Evolutionary conservation across 306 rosid genomes (phyloP), one percentile per base, ranked within the genome.

Genomic region (Begonia masoniana): DNA sequence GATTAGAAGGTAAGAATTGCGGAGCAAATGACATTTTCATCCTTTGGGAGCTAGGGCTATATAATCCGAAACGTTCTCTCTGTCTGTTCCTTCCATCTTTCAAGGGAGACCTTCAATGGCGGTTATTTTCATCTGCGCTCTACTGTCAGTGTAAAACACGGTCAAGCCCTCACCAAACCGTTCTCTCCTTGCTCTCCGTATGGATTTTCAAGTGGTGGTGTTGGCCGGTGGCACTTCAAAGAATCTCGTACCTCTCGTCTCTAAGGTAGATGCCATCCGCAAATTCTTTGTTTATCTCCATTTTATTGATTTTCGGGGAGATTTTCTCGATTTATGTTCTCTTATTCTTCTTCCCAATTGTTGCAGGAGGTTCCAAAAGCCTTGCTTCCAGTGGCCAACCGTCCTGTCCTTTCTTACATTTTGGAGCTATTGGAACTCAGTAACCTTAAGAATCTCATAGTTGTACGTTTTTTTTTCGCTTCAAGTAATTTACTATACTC

Each of bases 181-280:
- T 31, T 7, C 13, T 24, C 55, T 47, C 19, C n/a, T 19, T 62
- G 48, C 13, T 6, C 56, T 45, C 39, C 24, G 12, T 12, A 83
- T 91, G 99, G 96, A 91, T 77, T 91, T 86, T 58, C 96, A 91
- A 60, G 99, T 91, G 61, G 96, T 91, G 36, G 84, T 91, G 62
- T 78, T 91, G 49, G 94, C 94, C 62, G 99, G 96, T 35, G 99
- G 96, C 60, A 58, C 71, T 68, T 76, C 96, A 12, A 92, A 77
- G 73, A 81, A 83, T 1, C 99, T 92, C 63, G 72, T 72, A 53
- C 99, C 96, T 53, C 82, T 92, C 35, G 89, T 82, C 54, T 92
- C 96, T 43, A 62, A 81, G 96, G 99, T n/a, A n/a, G n/a, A n/a
- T 88, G 39, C 0, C 39, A 31, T 58, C 42, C n/a, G 6, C 41